A percentile compares a stretch with the other conserved stretches of the same genome.
phyloP scores from a whole-genome alignment of 352 stramenopile genomes.

The Pythium guiyangense region DNA sequence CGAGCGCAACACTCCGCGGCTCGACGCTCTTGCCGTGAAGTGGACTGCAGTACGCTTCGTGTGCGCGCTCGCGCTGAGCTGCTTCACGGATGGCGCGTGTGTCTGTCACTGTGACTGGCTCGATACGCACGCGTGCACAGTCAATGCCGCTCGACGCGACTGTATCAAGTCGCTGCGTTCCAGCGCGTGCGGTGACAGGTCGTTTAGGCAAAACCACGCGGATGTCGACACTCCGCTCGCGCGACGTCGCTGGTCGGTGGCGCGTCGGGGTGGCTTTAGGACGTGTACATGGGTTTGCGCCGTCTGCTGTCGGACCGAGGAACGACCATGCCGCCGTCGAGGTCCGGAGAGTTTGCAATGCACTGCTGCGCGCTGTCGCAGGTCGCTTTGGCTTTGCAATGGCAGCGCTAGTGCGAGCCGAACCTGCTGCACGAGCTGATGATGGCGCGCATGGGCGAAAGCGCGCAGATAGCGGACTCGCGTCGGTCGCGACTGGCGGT shows the following conservation, averaged over 20 bases:
- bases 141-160: too few relatives aligned
- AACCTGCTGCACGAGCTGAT: background rate
- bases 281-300: background rate
- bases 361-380: background rate
- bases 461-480: background rate
- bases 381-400: conserved; percentile 1
- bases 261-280: background rate
- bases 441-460: conserved; percentile 1
- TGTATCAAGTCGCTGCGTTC: background rate
- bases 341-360: background rate
- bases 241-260: conserved; percentile 7
- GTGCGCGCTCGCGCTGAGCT: conserved; percentile 26
- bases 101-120: conserved; percentile 3
- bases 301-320: background rate
- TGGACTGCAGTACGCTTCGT: conserved; percentile 42
- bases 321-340: conserved; percentile 7
- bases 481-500: conserved; percentile 5
- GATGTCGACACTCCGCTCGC: background rate
- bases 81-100: conserved; percentile 37
- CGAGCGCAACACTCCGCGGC: conserved; percentile 16
- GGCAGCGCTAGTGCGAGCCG: background rate
- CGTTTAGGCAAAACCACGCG: conserved; percentile 1
- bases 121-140: background rate
- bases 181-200: conserved; percentile 5
- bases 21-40: conserved; percentile 49